phyloP scores from a whole-genome alignment of 2,329 filamentous ascomycete genomes.

The Fusarium austroafricanum region DNA sequence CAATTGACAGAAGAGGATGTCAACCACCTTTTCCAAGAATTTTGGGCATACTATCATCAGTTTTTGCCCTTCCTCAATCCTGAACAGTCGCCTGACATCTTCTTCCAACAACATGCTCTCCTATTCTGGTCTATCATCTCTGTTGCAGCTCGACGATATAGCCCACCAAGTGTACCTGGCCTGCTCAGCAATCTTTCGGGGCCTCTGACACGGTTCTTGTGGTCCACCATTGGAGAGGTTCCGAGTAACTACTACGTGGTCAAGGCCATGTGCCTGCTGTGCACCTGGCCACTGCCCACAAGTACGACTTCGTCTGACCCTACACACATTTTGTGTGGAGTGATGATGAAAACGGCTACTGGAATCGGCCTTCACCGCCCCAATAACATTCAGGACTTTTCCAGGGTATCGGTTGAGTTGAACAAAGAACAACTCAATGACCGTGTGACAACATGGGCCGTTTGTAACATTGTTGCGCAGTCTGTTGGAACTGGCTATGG shows the following conservation, averaged over 20 bases:
- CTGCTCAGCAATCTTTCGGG: conserved; percentile 76
- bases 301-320: conserved; percentile 83
- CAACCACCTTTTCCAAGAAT: conserved; percentile 76
- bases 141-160: conserved; percentile 78
- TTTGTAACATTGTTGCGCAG: conserved; percentile 86
- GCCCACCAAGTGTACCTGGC: conserved; percentile 64
- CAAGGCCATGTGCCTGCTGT: conserved; percentile 82
- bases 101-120: conserved; percentile 80
- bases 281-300: conserved; percentile 86
- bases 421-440: conserved; percentile 84
- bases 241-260: conserved; percentile 84
- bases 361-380: conserved; percentile 85
- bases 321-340: conserved; percentile 82
- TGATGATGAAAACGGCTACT: conserved; percentile 89
- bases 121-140: conserved; percentile 88
- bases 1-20: conserved; percentile 73
- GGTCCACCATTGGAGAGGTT: conserved; percentile 81
- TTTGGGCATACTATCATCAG: conserved; percentile 80
- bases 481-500: conserved; percentile 86
- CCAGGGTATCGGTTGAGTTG: conserved; percentile 77
- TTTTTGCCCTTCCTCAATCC: conserved; percentile 81
- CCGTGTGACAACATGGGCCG: conserved; percentile 83
- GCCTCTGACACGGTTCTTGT: conserved; percentile 76
- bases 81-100: conserved; percentile 74
- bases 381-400: conserved; percentile 86